Evolutionary conservation across 345 rosid species (phyloP).

Genomic region (Geranium brycei): DNA sequence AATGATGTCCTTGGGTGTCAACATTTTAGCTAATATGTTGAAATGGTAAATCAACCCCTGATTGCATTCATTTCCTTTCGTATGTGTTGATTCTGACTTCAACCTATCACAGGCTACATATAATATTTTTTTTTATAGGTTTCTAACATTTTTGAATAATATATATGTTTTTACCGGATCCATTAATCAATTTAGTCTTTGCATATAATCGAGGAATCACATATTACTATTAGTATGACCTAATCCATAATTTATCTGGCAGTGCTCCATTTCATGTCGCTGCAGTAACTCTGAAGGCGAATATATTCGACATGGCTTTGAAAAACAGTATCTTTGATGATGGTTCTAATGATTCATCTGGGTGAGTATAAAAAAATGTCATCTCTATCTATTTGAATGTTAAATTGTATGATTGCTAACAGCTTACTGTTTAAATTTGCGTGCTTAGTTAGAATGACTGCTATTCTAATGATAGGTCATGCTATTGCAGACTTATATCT

Average conservation of each 20-base stretch:
- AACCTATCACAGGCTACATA: neutral
- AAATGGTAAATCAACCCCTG: conserved; percentile 37
- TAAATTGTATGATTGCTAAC: neutral
- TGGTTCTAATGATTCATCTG: conserved; percentile 38
- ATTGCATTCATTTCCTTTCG: neutral
- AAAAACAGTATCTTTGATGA: conserved; percentile 27
- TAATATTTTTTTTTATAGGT: too few relatives aligned
- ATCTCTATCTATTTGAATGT: neutral
- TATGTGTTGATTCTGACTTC: neutral
- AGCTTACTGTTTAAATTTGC: neutral
- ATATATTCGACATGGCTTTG: conserved; percentile 55
- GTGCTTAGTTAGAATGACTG: conserved; percentile 4
- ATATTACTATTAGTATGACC: neutral
- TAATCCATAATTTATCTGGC: conserved; percentile 13
- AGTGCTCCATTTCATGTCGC: conserved; percentile 69
- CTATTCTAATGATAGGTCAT: neutral
- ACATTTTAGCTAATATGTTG: conserved; percentile 63
- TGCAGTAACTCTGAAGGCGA: conserved; percentile 38
- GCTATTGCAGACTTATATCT: neutral
- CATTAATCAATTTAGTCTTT: neutral
- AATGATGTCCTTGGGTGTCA: conserved; percentile 55
- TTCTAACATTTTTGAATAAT: neutral
- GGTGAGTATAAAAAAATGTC: conserved; percentile 24
- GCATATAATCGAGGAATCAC: neutral
- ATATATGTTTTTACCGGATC: neutral